These are phyloP conservation scores for Backusella westeae DNA, from an alignment of 192 early-diverging fungal genomes.

Conservation along the genomic window DNA sequence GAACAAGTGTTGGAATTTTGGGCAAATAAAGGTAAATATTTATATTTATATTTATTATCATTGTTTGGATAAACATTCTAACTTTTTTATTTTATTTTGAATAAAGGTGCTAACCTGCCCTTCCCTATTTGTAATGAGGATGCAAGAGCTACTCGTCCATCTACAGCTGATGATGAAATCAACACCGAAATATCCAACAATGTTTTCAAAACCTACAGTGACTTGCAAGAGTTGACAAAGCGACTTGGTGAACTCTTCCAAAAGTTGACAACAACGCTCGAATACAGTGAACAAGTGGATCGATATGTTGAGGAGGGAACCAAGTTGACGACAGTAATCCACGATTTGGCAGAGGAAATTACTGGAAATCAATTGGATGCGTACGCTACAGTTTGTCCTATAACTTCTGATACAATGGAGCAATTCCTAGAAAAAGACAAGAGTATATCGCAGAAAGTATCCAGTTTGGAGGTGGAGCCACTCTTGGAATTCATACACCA, in stretches of 20 bases:
- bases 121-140: constrained; percentile 24
- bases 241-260: constrained; percentile 10
- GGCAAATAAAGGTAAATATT: background rate
- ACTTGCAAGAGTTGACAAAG: constrained; percentile 9
- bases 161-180: constrained; percentile 21
- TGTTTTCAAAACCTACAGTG: constrained; percentile 6
- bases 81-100: background rate
- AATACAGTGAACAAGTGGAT: background rate
- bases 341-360: background rate
- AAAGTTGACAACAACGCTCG: background rate
- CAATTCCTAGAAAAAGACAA: background rate
- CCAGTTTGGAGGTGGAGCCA: background rate
- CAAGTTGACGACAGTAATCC: background rate
- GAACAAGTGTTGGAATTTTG: constrained; percentile 14
- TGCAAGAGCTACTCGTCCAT: constrained; percentile 19
- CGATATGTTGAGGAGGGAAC: background rate
- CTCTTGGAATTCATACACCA: background rate
- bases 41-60: background rate
- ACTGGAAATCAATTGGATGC: background rate
- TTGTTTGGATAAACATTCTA: background rate
- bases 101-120: constrained; percentile 7
- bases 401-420: background rate
- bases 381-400: background rate
- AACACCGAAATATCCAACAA: constrained; percentile 10
- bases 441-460: background rate